A percentile compares a stretch with the other conserved stretches of the same genome.
Conservation (phyloP, 2,329 filamentous ascomycete genomes). For the Purpureocillium takamizusanense region DNA sequence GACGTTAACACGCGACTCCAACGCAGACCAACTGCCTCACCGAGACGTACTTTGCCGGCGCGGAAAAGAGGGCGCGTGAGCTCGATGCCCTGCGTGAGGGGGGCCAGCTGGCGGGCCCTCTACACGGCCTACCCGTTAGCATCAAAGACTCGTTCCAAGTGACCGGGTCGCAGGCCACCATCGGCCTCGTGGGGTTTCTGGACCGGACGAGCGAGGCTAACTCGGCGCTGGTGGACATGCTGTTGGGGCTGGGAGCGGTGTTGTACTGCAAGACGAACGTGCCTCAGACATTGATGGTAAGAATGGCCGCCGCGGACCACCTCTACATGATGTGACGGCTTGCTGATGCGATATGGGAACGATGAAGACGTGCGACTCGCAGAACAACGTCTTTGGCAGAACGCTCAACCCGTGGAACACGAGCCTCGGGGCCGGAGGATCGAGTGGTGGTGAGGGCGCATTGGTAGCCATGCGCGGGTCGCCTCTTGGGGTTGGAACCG, state of each 20-base stretch:
- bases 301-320: no score
- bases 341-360: rapidly evolving
- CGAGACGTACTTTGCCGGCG: conserved; percentile 35
- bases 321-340: no score
- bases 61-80: conserved; percentile 6
- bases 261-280: conserved; percentile 37
- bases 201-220: conserved; percentile 10
- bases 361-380: conserved; percentile 21
- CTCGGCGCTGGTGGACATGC: conserved; percentile 14
- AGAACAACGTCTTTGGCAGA: conserved; percentile 24
- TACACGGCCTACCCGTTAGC: conserved; percentile 16
- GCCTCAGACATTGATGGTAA: conserved; percentile 53
- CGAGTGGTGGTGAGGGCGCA: conserved; percentile 48
- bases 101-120: conserved; percentile 9
- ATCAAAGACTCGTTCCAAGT: conserved; percentile 16
- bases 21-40: conserved; percentile 23
- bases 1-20: no score
- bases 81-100: conserved; percentile 8
- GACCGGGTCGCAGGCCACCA: conserved; percentile 12
- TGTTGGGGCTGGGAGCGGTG: conserved; percentile 16
- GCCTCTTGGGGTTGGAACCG: conserved; percentile 48
- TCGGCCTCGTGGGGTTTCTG: conserved; percentile 17
- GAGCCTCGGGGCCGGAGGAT: conserved; percentile 14
- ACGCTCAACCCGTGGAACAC: conserved; percentile 24
- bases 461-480: conserved; percentile 46